These are phyloP conservation scores for Podospora appendiculata DNA, from an alignment of 495 filamentous ascomycete genomes.

Conservation along the genomic window DNA sequence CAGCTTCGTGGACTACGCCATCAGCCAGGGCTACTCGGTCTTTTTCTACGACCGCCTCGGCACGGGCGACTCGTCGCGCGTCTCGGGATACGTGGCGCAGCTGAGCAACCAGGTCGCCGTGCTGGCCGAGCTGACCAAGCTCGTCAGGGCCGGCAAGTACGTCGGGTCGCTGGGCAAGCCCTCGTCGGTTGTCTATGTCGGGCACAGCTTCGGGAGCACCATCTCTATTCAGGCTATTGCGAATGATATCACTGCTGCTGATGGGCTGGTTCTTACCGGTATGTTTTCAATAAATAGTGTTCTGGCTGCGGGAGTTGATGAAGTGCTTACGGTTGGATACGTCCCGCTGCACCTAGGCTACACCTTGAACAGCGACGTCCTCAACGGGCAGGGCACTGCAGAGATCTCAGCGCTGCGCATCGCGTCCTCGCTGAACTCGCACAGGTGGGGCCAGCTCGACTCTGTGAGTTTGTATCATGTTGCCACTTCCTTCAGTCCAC, in stretches of 20 bases:
- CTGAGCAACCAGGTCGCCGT: slow-evolving; percentile 17
- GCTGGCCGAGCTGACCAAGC: slow-evolving; percentile 11
- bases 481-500: too few species aligned
- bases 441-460: slow-evolving; percentile 10
- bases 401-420: slow-evolving; percentile 1
- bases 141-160: slow-evolving; percentile 20
- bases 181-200: slow-evolving; percentile 44
- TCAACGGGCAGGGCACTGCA: slow-evolving; percentile 1
- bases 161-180: slow-evolving; percentile 8
- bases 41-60: slow-evolving; percentile 53
- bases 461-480: background rate
- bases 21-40: slow-evolving; percentile 42
- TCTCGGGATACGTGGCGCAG: slow-evolving; percentile 23
- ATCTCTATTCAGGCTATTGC: slow-evolving; percentile 9
- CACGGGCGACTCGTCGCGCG: slow-evolving; percentile 41
- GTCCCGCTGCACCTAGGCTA: background rate
- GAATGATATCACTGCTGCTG: slow-evolving; percentile 12
- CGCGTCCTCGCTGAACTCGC: slow-evolving; percentile 1
- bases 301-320: background rate
- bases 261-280: slow-evolving; percentile 24
- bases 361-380: slow-evolving; percentile 13
- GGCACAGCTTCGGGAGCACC: slow-evolving; percentile 42
- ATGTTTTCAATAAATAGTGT: too few species aligned
- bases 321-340: background rate
- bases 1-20: slow-evolving; percentile 46